Evolutionary conservation across 371 early-diverging fungal genomes (phyloP), one percentile per base, ranked within the genome.

Genomic region (Mortierella sp.): DNA sequence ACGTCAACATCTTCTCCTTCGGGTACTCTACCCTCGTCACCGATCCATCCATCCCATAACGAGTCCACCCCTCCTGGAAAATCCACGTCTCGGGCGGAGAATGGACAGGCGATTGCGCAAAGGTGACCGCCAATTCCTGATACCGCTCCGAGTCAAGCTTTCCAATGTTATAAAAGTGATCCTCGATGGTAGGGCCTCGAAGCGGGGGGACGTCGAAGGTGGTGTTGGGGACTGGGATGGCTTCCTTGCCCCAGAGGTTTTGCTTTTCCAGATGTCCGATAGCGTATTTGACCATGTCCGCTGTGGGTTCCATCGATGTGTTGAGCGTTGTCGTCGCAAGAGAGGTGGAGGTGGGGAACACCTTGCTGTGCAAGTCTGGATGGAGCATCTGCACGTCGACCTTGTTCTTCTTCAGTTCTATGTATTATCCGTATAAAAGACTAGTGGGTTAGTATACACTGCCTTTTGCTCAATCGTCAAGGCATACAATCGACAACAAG

Each of bases 111-210:
- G 77, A 70, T n/a, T 83, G 65, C 35, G 82, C 82, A 75, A 86
- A 86, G 3, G 49, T 44, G 21, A 38, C 29, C 14, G 86, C 86
- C 41, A 88, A 65, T 2, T 86, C 55, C 16, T 74, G 71, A 27
- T 71, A 71, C 0, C 5, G 51, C 0, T 93, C 91, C 44, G 96
- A 89, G 16, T 74, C 51, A 43, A 89, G 86, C 12, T 96, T 92
- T 24, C 97, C 97, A 43, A 99, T 89, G 48, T 91, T 88, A 55
- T 90, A 86, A 80, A 99, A 98, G 81, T 98, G 98, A 49, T 96
- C 94, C 74, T 95, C 95, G 38, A 99, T 94, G 54, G 83, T 90
- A 10, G 82, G 75, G 0, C 93, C 97, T 35, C 86, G 83, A 54
- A 95, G 74, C 1, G 79, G 60, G 4, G 95, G 95, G n/a, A 93